Conservation (phyloP, 192 early-diverging fungal genomes). For the Mycoemilia scoparia region DNA sequence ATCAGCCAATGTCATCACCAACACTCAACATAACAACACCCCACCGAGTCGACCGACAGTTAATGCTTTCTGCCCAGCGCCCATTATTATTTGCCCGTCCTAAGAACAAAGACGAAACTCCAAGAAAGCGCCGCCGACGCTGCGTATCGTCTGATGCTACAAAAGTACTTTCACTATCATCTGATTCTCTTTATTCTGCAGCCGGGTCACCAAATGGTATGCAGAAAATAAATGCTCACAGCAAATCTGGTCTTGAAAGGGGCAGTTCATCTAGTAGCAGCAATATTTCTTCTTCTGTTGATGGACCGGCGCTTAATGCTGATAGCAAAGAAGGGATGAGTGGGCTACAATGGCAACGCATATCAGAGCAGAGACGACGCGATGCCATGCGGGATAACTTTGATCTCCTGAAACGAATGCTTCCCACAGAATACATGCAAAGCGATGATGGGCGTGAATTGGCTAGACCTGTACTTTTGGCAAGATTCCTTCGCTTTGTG, state of each 20-base stretch:
- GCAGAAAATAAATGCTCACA: background rate
- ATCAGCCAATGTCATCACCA: too few relatives aligned
- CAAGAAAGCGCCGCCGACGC: slow-evolving; percentile 18
- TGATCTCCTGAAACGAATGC: slow-evolving; percentile 30
- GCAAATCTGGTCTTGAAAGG: background rate
- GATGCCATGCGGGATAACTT: slow-evolving; percentile 33
- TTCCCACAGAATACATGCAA: slow-evolving; percentile 23
- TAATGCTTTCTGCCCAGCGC: slow-evolving; percentile 16
- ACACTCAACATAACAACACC: too few relatives aligned
- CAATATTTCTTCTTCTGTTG: too few relatives aligned
- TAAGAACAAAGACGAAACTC: slow-evolving; percentile 6
- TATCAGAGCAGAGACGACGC: slow-evolving; percentile 25
- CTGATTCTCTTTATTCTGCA: too few relatives aligned
- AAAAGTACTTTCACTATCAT: too few relatives aligned
- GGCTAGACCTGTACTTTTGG: slow-evolving; percentile 24
- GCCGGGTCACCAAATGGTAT: too few relatives aligned
- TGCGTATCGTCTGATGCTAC: slow-evolving; percentile 12
- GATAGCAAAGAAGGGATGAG: slow-evolving; percentile 3
- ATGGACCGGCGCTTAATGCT: too few relatives aligned
- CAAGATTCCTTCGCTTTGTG: slow-evolving; percentile 28
- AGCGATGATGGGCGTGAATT: slow-evolving; percentile 30
- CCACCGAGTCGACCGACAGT: slow-evolving; percentile 26
- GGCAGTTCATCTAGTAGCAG: too few relatives aligned
- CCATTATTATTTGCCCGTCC: slow-evolving; percentile 28
- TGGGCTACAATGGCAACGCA: slow-evolving; percentile 24